Conservation (phyloP, 2,329 filamentous ascomycete species). For the Malbranchea cinnamomea region DNA sequence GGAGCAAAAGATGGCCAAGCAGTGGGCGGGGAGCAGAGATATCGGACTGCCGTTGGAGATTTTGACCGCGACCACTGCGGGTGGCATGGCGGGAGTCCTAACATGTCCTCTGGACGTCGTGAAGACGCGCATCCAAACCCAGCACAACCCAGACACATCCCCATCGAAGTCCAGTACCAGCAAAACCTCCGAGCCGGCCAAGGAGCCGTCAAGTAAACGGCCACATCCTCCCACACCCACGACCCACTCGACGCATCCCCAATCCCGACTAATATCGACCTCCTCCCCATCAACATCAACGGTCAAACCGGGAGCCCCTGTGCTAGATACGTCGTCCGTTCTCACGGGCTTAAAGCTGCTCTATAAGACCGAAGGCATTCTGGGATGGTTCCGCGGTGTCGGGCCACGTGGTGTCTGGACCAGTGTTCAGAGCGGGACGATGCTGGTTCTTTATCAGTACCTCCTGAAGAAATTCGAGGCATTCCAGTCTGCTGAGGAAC, state of each 20-base stretch:
- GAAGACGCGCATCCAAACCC: constrained; percentile 91
- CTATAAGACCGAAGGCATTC: constrained; percentile 75
- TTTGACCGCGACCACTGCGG: constrained; percentile 74
- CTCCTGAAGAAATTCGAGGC: constrained; percentile 62
- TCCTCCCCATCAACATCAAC: constrained; percentile 77
- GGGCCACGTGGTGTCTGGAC: constrained; percentile 92
- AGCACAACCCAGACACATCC: constrained; percentile 46
- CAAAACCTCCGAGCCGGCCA: constrained; percentile 2
- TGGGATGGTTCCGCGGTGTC: constrained; percentile 87
- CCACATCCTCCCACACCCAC: constrained; percentile 15
- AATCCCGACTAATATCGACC: constrained; percentile 69
- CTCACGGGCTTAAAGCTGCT: constrained; percentile 71
- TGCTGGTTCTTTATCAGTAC: constrained; percentile 90
- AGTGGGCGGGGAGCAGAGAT: constrained; percentile 63
- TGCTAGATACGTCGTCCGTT: constrained; percentile 79
- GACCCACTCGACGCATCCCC: constrained; percentile 23
- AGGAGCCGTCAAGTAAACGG: constrained; percentile 11
- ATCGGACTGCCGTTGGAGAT: constrained; percentile 79
- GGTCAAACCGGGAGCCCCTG: constrained; percentile 60
- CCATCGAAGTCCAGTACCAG: constrained; percentile 11
- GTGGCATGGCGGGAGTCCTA: constrained; percentile 81
- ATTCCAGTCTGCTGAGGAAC: constrained; percentile 18
- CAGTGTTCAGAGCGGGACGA: constrained; percentile 89
- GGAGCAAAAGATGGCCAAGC: constrained; percentile 65
- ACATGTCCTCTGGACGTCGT: constrained; percentile 96